Evolutionary conservation across 371 early-diverging fungal genomes (phyloP), one percentile per base, ranked within the genome.

Genomic region (Cokeromyces recurvatus): DNA sequence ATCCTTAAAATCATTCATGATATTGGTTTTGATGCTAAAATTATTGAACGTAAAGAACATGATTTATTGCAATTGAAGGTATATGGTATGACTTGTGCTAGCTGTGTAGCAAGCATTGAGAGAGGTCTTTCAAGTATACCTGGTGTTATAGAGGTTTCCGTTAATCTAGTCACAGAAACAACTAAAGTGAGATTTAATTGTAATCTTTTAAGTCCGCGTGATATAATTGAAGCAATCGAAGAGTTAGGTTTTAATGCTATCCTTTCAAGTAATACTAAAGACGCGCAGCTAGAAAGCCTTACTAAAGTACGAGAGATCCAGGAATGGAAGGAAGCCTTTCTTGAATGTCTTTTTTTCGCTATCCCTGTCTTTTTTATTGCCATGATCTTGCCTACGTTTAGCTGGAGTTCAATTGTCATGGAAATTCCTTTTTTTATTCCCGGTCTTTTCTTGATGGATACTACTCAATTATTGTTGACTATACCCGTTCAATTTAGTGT

Each of bases 401-500:
- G 43, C 0, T 79, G 67, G 74, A 71, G 74, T 0, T 54, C 41
- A 1, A 17, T 45, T 36, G 55, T 74, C 57, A 69, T 78, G 68
- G 68, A 71, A 17, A 60, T 78, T 1, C 77, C 78, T 0, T 40
- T 51, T 11, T 42, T 81, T 1, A 15, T 86, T 1, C 72, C 79
- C 0, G 91, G 90, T 2, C 57, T 94, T 7, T 76, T 75, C 39
- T 43, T 86, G 20, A 82, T 83, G 11, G 75, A 85, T 46, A 12
- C 77, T 17, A 6, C 70, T 4, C 66, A 87, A 62, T 45, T 85
- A 35, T 9, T 74, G 1, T 59, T 92, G n/a, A 81, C 96, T 5
- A 77, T 86, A 16, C 94, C 95, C n/a, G 85, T 95, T 4, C 94
- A 95, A 71, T 94, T 97, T 68, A 82, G 81, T 11, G 73, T 94